Base-by-base conservation (phyloP, 257 asterid species). In the Solanum commersonii region DNA sequence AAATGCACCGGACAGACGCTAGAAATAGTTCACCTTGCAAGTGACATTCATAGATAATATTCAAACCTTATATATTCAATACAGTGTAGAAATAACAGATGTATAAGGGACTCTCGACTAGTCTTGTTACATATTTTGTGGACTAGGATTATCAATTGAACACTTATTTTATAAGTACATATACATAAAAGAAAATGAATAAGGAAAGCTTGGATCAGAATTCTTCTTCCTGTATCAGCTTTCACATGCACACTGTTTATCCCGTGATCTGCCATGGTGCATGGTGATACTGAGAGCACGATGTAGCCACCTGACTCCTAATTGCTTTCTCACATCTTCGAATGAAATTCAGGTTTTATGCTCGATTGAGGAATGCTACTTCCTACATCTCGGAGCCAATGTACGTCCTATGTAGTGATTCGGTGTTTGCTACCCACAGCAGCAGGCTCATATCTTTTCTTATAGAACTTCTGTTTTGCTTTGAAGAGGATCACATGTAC, bases 401-500 rank as follows among this genome's bases (percentile, higher is more conserved):
- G n/a, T n/a, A n/a, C n/a, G n/a, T n/a, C n/a, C n/a, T n/a, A n/a
- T n/a, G n/a, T n/a, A n/a, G n/a, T n/a, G n/a, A n/a, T n/a, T n/a
- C n/a, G n/a, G n/a, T n/a, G n/a, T n/a, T n/a, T n/a, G n/a, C n/a
- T n/a, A n/a, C n/a, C n/a, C n/a, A n/a, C n/a, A n/a, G n/a, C n/a
- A n/a, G n/a, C n/a, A n/a, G n/a, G n/a, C n/a, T n/a, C 92, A 33
- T 88, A 68, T 60, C 20, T 86, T 87, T 74, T 87, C 89, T 90
- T 90, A 91, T 89, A 87, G 37, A 93, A 60, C 89, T 83, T 92
- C 88, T 87, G 92, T 84, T 91, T 93, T 23, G 46, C 92, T 87
- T 87, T 89, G 89, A 89, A 91, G 90, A 94, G 95, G 86, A 88
- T 14, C n/a, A 92, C 46, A 85, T 93, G 94, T 6, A 93, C 92